Conservation (phyloP, 768 basidiomycete genomes). For the Boletus fagicola region DNA sequence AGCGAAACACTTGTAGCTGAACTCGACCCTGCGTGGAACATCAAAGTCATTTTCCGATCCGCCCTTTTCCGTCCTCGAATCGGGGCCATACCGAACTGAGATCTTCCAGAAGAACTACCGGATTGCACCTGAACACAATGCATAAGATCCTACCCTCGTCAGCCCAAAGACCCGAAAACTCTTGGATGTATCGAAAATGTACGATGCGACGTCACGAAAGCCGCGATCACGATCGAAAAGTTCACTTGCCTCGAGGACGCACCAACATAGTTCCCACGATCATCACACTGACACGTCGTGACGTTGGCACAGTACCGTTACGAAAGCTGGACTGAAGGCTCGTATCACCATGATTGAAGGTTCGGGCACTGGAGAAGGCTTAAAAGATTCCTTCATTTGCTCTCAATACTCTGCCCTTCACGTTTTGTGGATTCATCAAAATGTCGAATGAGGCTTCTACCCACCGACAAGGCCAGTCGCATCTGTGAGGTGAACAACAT, state of each 20-base stretch:
- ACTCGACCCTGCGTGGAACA: not conserved
- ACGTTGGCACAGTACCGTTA: not conserved
- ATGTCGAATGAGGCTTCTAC: not conserved
- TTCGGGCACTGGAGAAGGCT: not conserved
- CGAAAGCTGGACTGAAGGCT: constrained; percentile 6
- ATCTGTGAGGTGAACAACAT: not conserved
- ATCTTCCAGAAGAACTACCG: not conserved
- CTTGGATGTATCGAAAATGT: not conserved
- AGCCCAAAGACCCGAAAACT: not conserved
- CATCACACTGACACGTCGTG: not conserved
- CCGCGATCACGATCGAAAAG: constrained; percentile 1
- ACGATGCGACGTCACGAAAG: constrained; percentile 1
- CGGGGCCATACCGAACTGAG: not conserved
- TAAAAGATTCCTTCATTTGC: not conserved
- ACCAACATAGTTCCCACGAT: constrained; percentile 1
- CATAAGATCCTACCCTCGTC: not conserved
- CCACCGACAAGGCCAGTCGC: not conserved
- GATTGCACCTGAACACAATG: not conserved
- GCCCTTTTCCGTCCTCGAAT: not conserved
- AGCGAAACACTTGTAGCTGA: not conserved
- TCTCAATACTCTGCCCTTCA: not conserved
- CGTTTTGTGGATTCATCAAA: not conserved
- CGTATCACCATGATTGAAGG: not conserved
- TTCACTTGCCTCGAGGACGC: not conserved
- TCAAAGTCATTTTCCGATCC: not conserved